Evolutionary conservation across 1,139 yeast genomes (phyloP), one percentile per base, ranked within the genome.

Genomic region (Kazachstania sp.): DNA sequence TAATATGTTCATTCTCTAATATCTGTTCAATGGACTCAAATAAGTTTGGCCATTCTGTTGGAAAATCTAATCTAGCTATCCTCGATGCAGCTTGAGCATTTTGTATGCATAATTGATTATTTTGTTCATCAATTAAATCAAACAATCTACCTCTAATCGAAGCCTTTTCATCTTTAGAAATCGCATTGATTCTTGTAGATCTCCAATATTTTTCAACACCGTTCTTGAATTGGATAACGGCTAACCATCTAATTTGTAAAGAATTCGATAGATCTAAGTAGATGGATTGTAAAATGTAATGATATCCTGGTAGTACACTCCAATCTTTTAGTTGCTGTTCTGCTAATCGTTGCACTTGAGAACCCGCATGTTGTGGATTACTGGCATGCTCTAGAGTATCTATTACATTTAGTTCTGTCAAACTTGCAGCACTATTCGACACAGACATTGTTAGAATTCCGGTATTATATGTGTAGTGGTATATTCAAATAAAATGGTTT

Each of bases 141-240:
- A 90, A 83, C 13, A 87, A 65, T 44, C 82, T 69, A 11, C 66
- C 58, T 47, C 82, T 73, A 44, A 92, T 86, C 45, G 73, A 75
- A 0, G 56, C 55, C 61, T 88, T 90, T 58, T 88, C 97, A 13
- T 83, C 87, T 45, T 73, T 75, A 9, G 72, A 55, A 15, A 87
- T 79, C 1, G 86, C 78, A 55, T 67, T 63, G 20, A 56, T 68
- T 29, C 86, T 72, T 0, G 87, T 73, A 0, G 81, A 70, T 49
- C 96, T 71, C 97, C 97, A 90, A 58, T 79, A 80, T 57, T 75
- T 79, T 31, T 86, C 95, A 23, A 86, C 71, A 1, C 95, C 95
- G 65, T 90, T 92, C 60, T 92, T 92, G 64, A 92, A 79, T 54
- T 85, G 85, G 40, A 92, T 90, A 3, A 87, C 74, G 0, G 96